Conservation (phyloP, 2,329 filamentous ascomycete species). For the Monosporascus sp. region DNA sequence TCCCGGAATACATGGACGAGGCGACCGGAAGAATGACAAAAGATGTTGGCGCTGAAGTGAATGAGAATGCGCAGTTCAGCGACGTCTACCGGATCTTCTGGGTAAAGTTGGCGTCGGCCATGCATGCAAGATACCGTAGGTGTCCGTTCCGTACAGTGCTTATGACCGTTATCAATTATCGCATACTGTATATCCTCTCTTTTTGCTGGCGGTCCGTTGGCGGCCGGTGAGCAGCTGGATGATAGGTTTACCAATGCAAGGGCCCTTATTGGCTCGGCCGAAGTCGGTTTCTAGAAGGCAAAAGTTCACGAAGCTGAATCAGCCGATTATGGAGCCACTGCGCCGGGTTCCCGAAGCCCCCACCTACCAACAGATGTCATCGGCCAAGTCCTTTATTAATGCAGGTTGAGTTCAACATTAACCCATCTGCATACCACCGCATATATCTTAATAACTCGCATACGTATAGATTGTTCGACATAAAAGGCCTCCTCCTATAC, state of each 20-base stretch:
- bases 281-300: slow-evolving; percentile 17
- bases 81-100: background rate
- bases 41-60: background rate
- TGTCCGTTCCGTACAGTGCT: background rate
- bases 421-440: too few relatives aligned
- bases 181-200: background rate
- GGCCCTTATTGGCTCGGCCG: slow-evolving; percentile 32
- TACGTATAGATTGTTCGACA: too few relatives aligned
- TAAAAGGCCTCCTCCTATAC: background rate
- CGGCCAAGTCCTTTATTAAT: background rate
- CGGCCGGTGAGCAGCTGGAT: background rate
- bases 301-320: background rate
- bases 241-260: slow-evolving; percentile 23
- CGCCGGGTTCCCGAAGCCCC: background rate
- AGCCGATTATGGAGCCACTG: background rate
- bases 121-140: too few relatives aligned
- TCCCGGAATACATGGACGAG: slow-evolving; percentile 5
- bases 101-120: too few relatives aligned
- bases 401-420: too few relatives aligned
- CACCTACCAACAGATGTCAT: background rate
- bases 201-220: background rate
- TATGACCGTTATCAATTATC: background rate
- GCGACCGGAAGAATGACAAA: background rate
- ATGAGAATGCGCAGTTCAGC: background rate
- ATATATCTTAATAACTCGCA: too few relatives aligned